Base-by-base conservation (phyloP, 179 eudicot species). In the Corrigiola litoralis region DNA sequence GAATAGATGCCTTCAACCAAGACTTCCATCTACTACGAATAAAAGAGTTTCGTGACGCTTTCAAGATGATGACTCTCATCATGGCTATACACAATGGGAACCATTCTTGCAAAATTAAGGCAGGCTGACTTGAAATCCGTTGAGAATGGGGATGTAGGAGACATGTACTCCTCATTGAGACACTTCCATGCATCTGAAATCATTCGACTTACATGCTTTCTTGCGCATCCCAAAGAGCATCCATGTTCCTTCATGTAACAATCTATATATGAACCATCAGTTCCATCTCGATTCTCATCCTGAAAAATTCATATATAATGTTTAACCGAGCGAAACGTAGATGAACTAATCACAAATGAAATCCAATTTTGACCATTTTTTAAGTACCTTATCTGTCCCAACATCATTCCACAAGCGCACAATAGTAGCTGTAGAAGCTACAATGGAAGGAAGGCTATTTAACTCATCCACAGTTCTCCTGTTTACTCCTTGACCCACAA, bases 401-500 rank as follows among this genome's bases (percentile, higher is more conserved):
- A n/a, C n/a, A n/a, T n/a, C n/a, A n/a, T n/a, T n/a, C n/a, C n/a
- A n/a, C n/a, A n/a, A n/a, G n/a, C n/a, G n/a, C n/a, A n/a, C n/a
- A n/a, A n/a, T n/a, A n/a, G n/a, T n/a, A n/a, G n/a, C n/a, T n/a
- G n/a, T n/a, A n/a, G n/a, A n/a, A n/a, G n/a, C n/a, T n/a, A n/a
- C n/a, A n/a, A n/a, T n/a, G n/a, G n/a, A n/a, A n/a, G n/a, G n/a
- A n/a, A n/a, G n/a, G n/a, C n/a, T n/a, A n/a, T n/a, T n/a, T n/a
- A n/a, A n/a, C n/a, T n/a, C n/a, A 1, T 65, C 44, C 17, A 65
- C 12, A 24, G 21, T 65, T 2, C 21, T 6, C 13, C 24, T 20
- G 65, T 70, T 46, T 50, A 75, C n/a, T 5, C 27, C 32, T 38
- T 68, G 52, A 6, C 75, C 75, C 2, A 70, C 7, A 21, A 75